Conservation (phyloP, 208 protist genomes). For the Trypanosomatidae sp. region DNA sequence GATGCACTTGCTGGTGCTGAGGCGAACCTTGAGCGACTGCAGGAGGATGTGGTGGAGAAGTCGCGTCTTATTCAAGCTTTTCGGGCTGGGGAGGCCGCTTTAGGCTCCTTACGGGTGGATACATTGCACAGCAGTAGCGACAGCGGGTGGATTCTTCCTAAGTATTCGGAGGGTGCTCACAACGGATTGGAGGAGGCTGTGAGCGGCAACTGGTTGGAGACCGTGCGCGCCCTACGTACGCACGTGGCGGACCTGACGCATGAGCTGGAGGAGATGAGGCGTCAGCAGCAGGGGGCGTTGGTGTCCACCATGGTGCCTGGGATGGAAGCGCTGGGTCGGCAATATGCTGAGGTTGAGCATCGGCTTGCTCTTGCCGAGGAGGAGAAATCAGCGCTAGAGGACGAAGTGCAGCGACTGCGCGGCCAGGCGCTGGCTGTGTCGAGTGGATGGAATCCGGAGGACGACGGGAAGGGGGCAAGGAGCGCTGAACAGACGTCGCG, state of each 20-base stretch:
- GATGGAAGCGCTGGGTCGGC: slow-evolving; percentile 37
- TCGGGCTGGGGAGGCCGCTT: slow-evolving; percentile 22
- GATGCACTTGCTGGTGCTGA: slow-evolving; percentile 23
- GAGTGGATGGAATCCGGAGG: background rate
- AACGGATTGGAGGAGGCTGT: background rate
- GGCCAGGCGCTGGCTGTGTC: background rate
- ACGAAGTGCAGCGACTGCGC: slow-evolving; percentile 11
- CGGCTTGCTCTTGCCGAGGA: slow-evolving; percentile 29
- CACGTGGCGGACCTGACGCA: slow-evolving; percentile 13
- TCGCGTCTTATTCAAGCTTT: slow-evolving; percentile 22
- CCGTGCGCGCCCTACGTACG: background rate
- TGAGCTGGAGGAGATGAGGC: slow-evolving; percentile 9
- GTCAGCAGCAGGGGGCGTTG: background rate
- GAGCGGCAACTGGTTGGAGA: background rate
- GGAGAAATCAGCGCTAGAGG: slow-evolving; percentile 18
- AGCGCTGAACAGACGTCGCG: background rate
- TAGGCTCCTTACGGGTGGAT: slow-evolving; percentile 9
- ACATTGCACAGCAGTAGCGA: slow-evolving; percentile 1
- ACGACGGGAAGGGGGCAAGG: background rate
- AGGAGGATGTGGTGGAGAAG: slow-evolving; percentile 24
- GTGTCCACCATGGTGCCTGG: slow-evolving; percentile 18
- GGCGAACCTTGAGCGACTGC: slow-evolving; percentile 15
- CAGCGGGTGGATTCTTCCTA: background rate
- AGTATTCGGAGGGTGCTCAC: background rate
- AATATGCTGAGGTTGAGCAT: slow-evolving; percentile 32